phyloP scores from a whole-genome alignment of 164 flowering plant genomes.

The Umbellularia californica region DNA sequence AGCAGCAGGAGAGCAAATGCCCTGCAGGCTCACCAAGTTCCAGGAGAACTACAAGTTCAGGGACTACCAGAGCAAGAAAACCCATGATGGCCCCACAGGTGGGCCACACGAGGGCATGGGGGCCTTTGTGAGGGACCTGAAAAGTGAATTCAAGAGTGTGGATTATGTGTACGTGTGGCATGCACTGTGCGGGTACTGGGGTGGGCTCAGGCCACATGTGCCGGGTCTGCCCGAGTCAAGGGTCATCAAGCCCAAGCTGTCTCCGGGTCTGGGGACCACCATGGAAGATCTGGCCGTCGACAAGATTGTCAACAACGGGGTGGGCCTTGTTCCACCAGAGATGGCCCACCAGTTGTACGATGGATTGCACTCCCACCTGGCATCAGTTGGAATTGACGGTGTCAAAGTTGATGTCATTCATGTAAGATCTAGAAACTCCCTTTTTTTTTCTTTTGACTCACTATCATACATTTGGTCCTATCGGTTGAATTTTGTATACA shows the following conservation, averaged over 20 bases:
- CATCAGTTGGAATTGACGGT: constrained; percentile 73
- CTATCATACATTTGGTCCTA: background rate
- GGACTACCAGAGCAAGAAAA: constrained; percentile 36
- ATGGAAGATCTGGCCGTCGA: constrained; percentile 95
- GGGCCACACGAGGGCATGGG: constrained; percentile 50
- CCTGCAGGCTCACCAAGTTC: constrained; percentile 52
- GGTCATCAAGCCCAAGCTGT: constrained; percentile 46
- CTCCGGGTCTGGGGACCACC: constrained; percentile 63
- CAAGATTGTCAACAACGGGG: constrained; percentile 68
- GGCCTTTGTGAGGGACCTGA: constrained; percentile 70
- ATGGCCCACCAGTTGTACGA: constrained; percentile 65
- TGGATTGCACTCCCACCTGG: constrained; percentile 75
- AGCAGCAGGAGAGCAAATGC: constrained; percentile 65
- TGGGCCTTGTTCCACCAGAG: constrained; percentile 81
- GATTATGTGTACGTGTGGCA: constrained; percentile 93
- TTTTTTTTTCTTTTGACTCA: accelerated
- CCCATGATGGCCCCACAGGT: background rate
- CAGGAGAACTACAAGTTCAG: constrained; percentile 63
- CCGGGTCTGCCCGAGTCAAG: constrained; percentile 52
- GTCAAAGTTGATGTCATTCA: constrained; percentile 92
- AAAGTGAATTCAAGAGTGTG: constrained; percentile 52
- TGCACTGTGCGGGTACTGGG: constrained; percentile 92
- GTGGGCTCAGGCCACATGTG: constrained; percentile 66
- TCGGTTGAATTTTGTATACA: too few relatives aligned
- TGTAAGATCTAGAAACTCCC: constrained; percentile 39